A percentile compares a stretch with the other conserved stretches of the same genome.
Evolutionary conservation across 176 grass and related monocot species (phyloP).

Genomic region (Dendrocalamus sinicus): DNA sequence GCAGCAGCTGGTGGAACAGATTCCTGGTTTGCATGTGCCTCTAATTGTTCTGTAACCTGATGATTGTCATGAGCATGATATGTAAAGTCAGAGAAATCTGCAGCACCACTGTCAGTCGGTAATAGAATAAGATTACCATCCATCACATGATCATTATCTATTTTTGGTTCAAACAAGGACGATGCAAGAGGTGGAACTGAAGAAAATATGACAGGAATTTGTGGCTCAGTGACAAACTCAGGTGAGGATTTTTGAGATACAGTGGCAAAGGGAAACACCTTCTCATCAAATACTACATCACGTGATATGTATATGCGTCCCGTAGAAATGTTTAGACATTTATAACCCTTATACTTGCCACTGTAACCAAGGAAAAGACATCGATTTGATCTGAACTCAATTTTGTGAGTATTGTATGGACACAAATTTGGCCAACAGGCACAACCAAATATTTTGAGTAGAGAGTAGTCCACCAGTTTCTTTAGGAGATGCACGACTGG

Average conservation of each 20-base stretch:
- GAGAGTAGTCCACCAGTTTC: neutral
- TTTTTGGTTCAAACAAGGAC: neutral
- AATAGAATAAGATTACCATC: neutral
- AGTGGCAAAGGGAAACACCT: neutral
- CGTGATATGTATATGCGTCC: neutral
- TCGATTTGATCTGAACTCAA: neutral
- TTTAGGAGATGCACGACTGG: neutral
- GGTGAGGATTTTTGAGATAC: fast-evolving
- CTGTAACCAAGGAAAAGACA: neutral
- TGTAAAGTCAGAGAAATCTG: neutral
- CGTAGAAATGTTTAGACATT: neutral
- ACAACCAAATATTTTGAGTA: neutral
- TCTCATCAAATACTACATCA: neutral
- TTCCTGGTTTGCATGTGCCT: no score
- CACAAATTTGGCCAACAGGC: neutral
- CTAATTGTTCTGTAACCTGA: no score
- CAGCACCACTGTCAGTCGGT: neutral
- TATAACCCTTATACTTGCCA: neutral
- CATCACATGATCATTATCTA: neutral
- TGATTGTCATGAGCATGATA: no score
- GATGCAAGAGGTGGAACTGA: neutral
- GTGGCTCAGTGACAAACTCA: neutral
- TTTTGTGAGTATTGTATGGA: neutral
- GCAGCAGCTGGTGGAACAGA: no score
- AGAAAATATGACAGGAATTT: neutral